Percentiles rank a stretch among this genome's conserved stretches.
Conservation (phyloP, 306 rosid genomes). For the Castanea crenata region DNA sequence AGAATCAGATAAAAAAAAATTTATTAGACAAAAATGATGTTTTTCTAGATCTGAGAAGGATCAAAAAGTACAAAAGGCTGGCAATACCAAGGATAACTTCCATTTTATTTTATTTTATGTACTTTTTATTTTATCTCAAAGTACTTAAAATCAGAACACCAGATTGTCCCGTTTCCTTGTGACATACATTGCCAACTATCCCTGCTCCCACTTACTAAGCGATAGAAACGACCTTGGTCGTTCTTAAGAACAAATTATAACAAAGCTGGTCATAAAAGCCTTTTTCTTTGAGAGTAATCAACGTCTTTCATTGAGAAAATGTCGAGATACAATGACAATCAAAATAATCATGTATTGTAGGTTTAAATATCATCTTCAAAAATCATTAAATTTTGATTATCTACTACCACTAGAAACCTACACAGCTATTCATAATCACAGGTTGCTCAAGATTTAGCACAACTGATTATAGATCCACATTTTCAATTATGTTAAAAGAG, state of each 20-base stretch:
- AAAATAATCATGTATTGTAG: not conserved
- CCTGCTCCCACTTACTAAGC: conserved; percentile 10
- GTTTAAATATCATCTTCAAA: not conserved
- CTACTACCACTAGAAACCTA: too few relatives aligned
- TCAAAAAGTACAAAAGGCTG: conserved; percentile 22
- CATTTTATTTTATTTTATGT: conserved; percentile 26
- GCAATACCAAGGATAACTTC: conserved; percentile 18
- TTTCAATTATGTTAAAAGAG: not conserved
- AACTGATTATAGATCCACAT: not conserved
- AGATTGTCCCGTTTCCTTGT: conserved; percentile 48
- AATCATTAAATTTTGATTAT: not conserved
- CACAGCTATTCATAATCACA: too few relatives aligned
- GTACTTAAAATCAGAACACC: conserved; percentile 20
- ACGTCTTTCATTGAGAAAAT: not conserved
- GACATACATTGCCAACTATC: conserved; percentile 37
- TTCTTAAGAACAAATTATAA: conserved; percentile 5
- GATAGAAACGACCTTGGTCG: not conserved
- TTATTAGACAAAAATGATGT: not conserved
- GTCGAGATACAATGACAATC: not conserved
- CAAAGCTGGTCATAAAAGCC: conserved; percentile 15
- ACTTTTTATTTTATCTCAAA: conserved; percentile 1
- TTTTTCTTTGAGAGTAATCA: conserved; percentile 27
- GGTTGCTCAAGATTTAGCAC: too few relatives aligned
- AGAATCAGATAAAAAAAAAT: not conserved
- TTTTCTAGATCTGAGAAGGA: conserved; percentile 7